phyloP scores from a whole-genome alignment of 345 rosid species.

The Physaria fendleri region DNA sequence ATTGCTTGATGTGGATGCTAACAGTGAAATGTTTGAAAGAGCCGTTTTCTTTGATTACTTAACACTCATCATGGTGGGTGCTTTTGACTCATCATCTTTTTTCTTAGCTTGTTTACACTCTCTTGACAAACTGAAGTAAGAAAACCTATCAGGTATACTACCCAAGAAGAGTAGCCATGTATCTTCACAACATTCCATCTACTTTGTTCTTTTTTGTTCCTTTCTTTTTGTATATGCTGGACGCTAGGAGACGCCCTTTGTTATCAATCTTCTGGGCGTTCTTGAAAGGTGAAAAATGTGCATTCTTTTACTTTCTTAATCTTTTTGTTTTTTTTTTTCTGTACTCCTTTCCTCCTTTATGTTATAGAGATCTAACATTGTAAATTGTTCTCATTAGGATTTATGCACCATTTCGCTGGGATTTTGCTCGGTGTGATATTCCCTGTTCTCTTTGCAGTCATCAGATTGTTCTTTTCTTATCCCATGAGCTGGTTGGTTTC shows the following conservation, averaged over 20 bases:
- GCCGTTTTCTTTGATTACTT: conserved; percentile 96
- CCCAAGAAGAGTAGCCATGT: conserved; percentile 59
- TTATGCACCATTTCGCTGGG: conserved; percentile 60
- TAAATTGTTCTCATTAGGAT: conserved; percentile 46
- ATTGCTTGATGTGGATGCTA: conserved; percentile 32
- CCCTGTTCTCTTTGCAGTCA: conserved; percentile 62
- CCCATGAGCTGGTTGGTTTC: conserved; percentile 83
- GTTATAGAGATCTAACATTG: conserved; percentile 4
- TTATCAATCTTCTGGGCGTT: conserved; percentile 52
- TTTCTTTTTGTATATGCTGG: conserved; percentile 44
- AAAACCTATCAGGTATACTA: conserved; percentile 61
- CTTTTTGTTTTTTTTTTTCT: background rate
- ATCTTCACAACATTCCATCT: conserved; percentile 69
- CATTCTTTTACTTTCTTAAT: background rate
- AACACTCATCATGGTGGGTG: conserved; percentile 61
- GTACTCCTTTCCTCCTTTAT: conserved; percentile 5
- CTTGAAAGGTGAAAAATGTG: conserved; percentile 55
- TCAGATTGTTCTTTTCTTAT: conserved; percentile 60
- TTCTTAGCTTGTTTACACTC: background rate
- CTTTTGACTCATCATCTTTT: background rate
- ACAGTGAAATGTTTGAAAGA: conserved; percentile 44
- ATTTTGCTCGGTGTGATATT: conserved; percentile 57
- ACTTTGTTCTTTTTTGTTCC: conserved; percentile 59
- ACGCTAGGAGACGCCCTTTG: conserved; percentile 37
- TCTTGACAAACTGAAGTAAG: conserved; percentile 4